Percentiles rank a stretch among this genome's conserved stretches.
These are phyloP conservation scores for Periconia digitata DNA, from an alignment of 2,329 filamentous ascomycete genomes.

Conservation along the genomic window DNA sequence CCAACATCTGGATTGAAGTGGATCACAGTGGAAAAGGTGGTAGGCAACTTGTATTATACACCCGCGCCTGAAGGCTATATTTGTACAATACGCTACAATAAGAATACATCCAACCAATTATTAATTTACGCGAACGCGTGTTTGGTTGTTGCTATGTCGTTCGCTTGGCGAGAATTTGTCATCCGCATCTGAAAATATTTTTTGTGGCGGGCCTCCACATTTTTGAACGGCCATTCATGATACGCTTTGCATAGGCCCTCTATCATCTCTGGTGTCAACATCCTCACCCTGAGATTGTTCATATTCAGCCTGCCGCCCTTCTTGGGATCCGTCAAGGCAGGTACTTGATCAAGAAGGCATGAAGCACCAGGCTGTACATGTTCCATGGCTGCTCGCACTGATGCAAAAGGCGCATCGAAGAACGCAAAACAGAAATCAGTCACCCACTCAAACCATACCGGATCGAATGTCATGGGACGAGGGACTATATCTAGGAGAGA, in stretches of 20 bases:
- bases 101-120: not conserved
- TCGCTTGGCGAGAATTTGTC: not conserved
- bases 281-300: slow-evolving; percentile 30
- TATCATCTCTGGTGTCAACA: slow-evolving; percentile 39
- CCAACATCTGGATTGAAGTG: too few relatives aligned
- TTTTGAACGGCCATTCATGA: slow-evolving; percentile 38
- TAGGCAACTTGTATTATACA: not conserved
- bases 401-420: slow-evolving; percentile 1
- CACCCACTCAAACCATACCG: slow-evolving; percentile 26
- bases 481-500: slow-evolving; percentile 70
- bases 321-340: slow-evolving; percentile 29
- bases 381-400: slow-evolving; percentile 26
- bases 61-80: not conserved
- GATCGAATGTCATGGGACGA: slow-evolving; percentile 32
- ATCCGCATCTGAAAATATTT: slow-evolving; percentile 24
- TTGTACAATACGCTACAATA: not conserved
- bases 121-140: too few relatives aligned
- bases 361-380: slow-evolving; percentile 30
- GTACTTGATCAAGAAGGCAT: slow-evolving; percentile 28
- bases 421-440: slow-evolving; percentile 31
- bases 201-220: slow-evolving; percentile 21
- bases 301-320: slow-evolving; percentile 36
- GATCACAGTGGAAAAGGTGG: not conserved
- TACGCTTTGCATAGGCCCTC: slow-evolving; percentile 32
- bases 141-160: too few relatives aligned